These are phyloP conservation scores for Pyrenula aspistea DNA, from an alignment of 495 filamentous ascomycete species.

Conservation along the genomic window DNA sequence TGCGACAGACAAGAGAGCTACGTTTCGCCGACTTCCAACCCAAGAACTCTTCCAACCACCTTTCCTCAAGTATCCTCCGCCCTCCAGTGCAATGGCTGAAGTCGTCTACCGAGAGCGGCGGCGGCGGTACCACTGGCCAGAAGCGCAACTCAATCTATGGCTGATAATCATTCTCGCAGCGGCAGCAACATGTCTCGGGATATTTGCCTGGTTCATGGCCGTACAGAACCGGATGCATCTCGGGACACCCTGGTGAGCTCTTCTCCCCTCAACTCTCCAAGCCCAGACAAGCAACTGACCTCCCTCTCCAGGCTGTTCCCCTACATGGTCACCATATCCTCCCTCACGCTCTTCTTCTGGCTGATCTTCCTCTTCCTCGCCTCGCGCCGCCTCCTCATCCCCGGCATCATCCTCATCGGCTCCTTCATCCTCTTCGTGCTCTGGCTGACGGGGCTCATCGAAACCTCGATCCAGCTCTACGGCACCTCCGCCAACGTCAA, in stretches of 20 bases:
- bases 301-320: constrained; percentile 67
- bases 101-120: constrained; percentile 21
- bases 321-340: constrained; percentile 66
- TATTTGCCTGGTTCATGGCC: constrained; percentile 74
- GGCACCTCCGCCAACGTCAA: constrained; percentile 63
- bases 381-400: constrained; percentile 66
- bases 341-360: constrained; percentile 64
- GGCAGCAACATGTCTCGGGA: constrained; percentile 66
- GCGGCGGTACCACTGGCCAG: constrained; percentile 86
- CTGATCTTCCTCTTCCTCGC: constrained; percentile 60
- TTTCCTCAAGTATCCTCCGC: no score
- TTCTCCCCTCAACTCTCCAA: constrained; percentile 1
- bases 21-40: no score
- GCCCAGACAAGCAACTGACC: background rate
- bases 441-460: constrained; percentile 85
- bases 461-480: constrained; percentile 81
- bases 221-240: constrained; percentile 62
- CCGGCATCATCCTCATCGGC: constrained; percentile 77
- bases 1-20: no score
- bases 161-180: constrained; percentile 76
- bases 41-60: background rate
- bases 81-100: background rate
- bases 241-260: constrained; percentile 68
- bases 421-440: constrained; percentile 91
- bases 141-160: constrained; percentile 85